Evolutionary conservation across 257 asterid species (phyloP), one percentile per base, ranked within the genome.

Genomic region (Paulownia fortunei): DNA sequence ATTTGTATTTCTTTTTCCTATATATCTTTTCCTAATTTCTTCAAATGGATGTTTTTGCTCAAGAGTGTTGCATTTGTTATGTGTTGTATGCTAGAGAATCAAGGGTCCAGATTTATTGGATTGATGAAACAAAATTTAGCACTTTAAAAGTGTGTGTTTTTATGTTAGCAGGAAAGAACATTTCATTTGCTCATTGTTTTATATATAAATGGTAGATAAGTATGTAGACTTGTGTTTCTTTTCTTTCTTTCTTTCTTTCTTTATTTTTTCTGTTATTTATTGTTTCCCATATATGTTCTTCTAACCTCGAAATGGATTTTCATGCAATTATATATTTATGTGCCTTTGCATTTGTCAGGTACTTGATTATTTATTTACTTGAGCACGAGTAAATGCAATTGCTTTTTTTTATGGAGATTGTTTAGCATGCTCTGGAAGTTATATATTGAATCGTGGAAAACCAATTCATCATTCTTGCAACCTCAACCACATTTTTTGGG

Each of bases 61-160:
- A 6, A 47, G 3, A 56, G 3, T 39, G 39, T 5, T 77, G 75
- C 27, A 49, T 54, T 73, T 3, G 3, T 26, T 62, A 26, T 59
- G 59, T 61, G 51, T 55, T 68, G 16, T 66, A 18, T 52, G 58
- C 46, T 18, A 65, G 42, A 54, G 72, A 79, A 74, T 76, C 26
- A 41, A 23, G 4, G 63, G 79, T 46, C 19, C 36, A 11, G 64
- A 13, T 67, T 37, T 74, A 1, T 36, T 69, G 37, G 61, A 56
- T 80, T 78, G 65, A 58, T 65, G 52, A 21, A 41, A 44, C 36
- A 21, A 49, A 76, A 68, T 80, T 73, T 59, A 7, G 34, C 79
- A 79, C 5, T 68, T 46, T 16, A 12, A 39, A 26, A 32, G 24
- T 36, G 24, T 19, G 68, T 41, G 7, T 26, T 12, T 36, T 15